Evolutionary conservation across 2,329 filamentous ascomycete species (phyloP).

Genomic region (Penicillium expansum): DNA sequence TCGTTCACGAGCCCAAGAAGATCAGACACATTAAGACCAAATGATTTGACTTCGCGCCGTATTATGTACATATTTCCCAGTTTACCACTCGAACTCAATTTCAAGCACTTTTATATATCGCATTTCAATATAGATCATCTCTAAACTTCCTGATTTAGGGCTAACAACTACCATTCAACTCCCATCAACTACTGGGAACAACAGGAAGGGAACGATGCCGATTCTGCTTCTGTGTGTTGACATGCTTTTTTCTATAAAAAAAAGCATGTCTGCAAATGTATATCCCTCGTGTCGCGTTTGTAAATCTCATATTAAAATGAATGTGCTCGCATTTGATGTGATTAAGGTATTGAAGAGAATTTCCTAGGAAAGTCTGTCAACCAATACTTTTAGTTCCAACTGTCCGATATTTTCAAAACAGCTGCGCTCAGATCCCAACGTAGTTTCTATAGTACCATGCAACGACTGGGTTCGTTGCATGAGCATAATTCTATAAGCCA

Average conservation of each 20-base stretch:
- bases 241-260: background rate
- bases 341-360: background rate
- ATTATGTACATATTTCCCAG: constrained; percentile 38
- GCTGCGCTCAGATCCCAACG: background rate
- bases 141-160: background rate
- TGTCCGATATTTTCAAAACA: background rate
- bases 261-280: background rate
- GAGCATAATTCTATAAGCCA: too few species aligned
- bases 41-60: constrained; percentile 49
- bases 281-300: background rate
- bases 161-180: background rate
- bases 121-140: background rate
- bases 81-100: constrained; percentile 22
- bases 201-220: background rate
- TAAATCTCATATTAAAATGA: background rate
- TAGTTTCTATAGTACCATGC: background rate
- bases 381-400: background rate
- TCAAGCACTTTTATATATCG: constrained; percentile 4
- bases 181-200: background rate
- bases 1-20: constrained; percentile 78
- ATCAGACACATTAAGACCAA: constrained; percentile 84
- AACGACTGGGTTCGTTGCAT: background rate
- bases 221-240: background rate
- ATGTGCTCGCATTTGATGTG: background rate
- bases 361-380: background rate